phyloP scores from a whole-genome alignment of 495 filamentous ascomycete genomes.

The Cladorrhinum samala region DNA sequence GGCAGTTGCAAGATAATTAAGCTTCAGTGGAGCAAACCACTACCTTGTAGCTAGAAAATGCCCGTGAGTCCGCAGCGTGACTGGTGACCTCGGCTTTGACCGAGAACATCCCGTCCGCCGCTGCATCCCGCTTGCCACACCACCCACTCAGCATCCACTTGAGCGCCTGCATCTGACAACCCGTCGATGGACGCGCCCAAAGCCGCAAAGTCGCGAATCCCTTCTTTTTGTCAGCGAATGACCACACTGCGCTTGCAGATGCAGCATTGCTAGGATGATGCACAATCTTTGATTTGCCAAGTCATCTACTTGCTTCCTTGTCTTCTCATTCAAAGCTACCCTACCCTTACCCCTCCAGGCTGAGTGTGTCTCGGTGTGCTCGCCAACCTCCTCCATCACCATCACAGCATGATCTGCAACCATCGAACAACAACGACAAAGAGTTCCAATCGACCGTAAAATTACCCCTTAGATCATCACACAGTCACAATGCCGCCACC shows the following conservation, averaged over 20 bases:
- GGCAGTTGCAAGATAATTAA: too few species aligned
- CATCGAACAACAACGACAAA: neutral
- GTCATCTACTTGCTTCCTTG: neutral
- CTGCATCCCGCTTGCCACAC: neutral
- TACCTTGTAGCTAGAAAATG: neutral
- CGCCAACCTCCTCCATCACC: neutral
- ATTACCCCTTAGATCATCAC: neutral
- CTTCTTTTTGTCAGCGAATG: too few species aligned
- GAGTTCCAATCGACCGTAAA: neutral
- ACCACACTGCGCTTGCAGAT: too few species aligned
- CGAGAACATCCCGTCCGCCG: too few species aligned
- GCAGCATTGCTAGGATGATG: too few species aligned
- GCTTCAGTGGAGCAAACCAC: too few species aligned
- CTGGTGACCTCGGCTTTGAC: neutral
- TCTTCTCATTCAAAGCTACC: neutral
- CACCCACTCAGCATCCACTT: neutral
- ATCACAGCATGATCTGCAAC: neutral
- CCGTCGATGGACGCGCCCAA: neutral
- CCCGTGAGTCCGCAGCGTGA: neutral
- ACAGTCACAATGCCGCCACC: constrained; percentile 14
- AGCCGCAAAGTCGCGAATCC: too few species aligned
- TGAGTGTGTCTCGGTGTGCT: neutral
- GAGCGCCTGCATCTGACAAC: neutral
- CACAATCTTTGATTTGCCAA: too few species aligned
- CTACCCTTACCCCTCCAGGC: neutral